These are phyloP conservation scores for Oemleria cerasiformis DNA, from an alignment of 306 rosid genomes.

Conservation along the genomic window DNA sequence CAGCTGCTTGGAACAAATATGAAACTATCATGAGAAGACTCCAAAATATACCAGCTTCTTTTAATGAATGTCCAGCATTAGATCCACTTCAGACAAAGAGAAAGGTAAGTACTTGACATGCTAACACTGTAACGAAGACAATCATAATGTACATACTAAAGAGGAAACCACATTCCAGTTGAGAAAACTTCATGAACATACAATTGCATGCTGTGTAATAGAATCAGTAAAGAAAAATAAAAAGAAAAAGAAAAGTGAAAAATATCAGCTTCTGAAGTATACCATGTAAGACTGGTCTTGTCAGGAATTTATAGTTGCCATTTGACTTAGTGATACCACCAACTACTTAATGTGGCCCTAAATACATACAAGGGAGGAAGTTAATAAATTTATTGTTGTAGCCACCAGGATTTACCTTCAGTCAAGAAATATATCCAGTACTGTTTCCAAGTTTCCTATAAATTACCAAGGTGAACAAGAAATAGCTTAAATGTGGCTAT, in stretches of 20 bases:
- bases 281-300: conserved; percentile 8
- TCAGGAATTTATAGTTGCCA: neutral
- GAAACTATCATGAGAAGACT: conserved; percentile 83
- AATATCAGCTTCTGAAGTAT: neutral
- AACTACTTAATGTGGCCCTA: neutral
- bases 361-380: neutral
- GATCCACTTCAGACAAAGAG: conserved; percentile 60
- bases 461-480: neutral
- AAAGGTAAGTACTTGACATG: conserved; percentile 14
- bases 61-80: conserved; percentile 68
- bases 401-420: neutral
- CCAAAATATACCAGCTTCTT: conserved; percentile 86
- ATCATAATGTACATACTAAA: neutral
- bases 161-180: neutral
- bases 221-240: neutral
- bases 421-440: neutral
- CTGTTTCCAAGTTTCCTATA: neutral
- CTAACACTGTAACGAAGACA: neutral
- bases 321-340: neutral
- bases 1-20: conserved; percentile 86
- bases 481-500: neutral
- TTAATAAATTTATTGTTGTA: neutral
- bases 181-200: neutral
- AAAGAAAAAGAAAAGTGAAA: neutral
- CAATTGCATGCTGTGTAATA: neutral